Base-by-base conservation (phyloP, 352 stramenopile genomes). In the Phytophthora megakarya region DNA sequence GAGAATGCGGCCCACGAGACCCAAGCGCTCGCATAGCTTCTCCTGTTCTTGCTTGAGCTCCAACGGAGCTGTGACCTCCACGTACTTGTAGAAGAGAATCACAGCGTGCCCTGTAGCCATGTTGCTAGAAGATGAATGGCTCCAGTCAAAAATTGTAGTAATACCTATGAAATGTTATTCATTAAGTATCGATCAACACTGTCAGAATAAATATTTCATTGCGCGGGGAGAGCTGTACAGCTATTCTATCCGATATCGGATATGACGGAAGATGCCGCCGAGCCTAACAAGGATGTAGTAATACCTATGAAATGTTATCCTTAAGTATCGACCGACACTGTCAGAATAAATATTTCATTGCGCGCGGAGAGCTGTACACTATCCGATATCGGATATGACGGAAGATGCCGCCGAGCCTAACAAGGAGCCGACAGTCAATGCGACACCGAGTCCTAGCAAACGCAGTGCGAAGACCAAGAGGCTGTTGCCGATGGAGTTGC, bases 21-120 rank as follows among this genome's bases (percentile, higher is more conserved):
- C 73, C n/a, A 92, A 66, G 19, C 67, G 52, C n/a, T 70, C 57
- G 45, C 80, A 89, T 11, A 91, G 49, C 55, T 63, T 28, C 46
- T 86, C 54, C 60, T 92, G 84, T 62, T 80, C 73, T 16, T 58
- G 53, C 51, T 84, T 80, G 19, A 75, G 58, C 42, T 75, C 66
- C 30, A 76, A 55, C 3, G 78, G 75, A 18, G 54, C 40, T 9
- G 33, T 23, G 18, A 91, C 74, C 39, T 85, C 65, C 40, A 73
- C 81, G 53, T 91, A 91, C 73, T 91, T 91, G 72, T 91, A 91
- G 59, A 91, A 90, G 11, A 90, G 83, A 62, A 92, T 88, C 55
- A 89, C 77, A 23, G 75, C 61, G 62, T 73, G 76, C 40, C 74
- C 74, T 8, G 35, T 18, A 37, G 16, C 53, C 43, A 67, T 61